Evolutionary conservation across 202 grass and related monocot species (phyloP), one percentile per base, ranked within the genome.

Genomic region (Digitaria exilis): DNA sequence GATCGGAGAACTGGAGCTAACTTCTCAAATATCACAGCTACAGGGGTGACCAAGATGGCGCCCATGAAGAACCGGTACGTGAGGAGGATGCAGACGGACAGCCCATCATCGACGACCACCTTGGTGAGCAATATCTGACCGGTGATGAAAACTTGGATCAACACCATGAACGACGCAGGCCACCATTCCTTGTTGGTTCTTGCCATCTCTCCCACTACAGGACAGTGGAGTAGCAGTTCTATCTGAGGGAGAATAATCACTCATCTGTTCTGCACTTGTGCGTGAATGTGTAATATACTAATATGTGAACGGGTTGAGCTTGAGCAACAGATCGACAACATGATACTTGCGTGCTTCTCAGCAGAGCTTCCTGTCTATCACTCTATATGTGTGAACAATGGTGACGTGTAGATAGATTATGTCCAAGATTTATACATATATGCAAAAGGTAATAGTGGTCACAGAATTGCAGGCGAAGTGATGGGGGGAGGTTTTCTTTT

Each of bases 51-150:
- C 35, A 73, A 69, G 39, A 67, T 49, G 75, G 76, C 75, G 6
- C 48, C 75, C 48, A 84, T 7, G 60, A 88, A 57, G 31, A 63
- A 84, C 8, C 87, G 87, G 41, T 84, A 88, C 21, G 76, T 51
- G 50, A 80, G 43, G 12, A 88, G 39, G 30, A 59, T 65, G 41
- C 75, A 74, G 17, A 66, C 51, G 9, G 57, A 74, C 52, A 73
- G 46, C 15, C 80, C 80, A 3, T 41, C n/a, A 17, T 88, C 80
- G 17, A 79, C 49, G 31, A 88, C 76, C 19, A 88, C 76, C 60
- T 88, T 88, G 30, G 59, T 73, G 30, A 88, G 55, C 81, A 88
- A n/a, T 30, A 88, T 3, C 41, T 37, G 39, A 12, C 59, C 81
- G 0, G 21, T 39, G 6, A 57, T 79, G 80, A 73, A 65, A 22